Base-by-base conservation (phyloP, 371 early-diverging fungal species). In the Saksenaea oblongispora region DNA sequence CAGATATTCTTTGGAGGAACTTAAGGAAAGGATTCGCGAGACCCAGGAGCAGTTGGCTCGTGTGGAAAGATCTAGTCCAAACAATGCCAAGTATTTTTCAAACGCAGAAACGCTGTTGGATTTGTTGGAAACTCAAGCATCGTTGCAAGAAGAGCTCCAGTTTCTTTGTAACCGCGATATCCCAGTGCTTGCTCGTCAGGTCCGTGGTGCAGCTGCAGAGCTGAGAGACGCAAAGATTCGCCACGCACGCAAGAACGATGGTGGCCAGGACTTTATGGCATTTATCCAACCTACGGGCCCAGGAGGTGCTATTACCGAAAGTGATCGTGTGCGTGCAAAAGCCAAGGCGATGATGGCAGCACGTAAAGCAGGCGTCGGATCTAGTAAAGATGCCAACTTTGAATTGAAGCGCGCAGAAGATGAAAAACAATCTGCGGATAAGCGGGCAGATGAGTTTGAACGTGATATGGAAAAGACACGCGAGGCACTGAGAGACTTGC, bases 341-440 rank as follows among this genome's bases (percentile, higher is more conserved):
- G 89, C 86, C 35, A 84, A 85, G 56, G 82, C 84, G 2, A 79
- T 83, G 83, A 77, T 88, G 85, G 85, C 87, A n/a, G 85, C 84
- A 24, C 76, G 84, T 41, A 84, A 80, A 28, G 71, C 79, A 0
- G 82, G 82, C 28, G 61, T 67, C 8, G 59, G 59, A 17, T 59
- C 66, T 54, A 22, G 62, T 44, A 24, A 68, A 57, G 79, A 78
- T 62, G 67, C 79, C 10, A 27, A 56, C 3, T 65, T 71, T 55
- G 71, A 70, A 13, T 56, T 78, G 15, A 67, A 74, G 58, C 69
- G 75, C 15, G 77, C 79, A 7, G 82, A 82, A 59, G 73, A 78
- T 34, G 79, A 82, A 59, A 82, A 82, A 53, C 72, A 76, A 56
- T 72, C 71, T 10, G 67, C 66, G 22, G 79, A 76, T 61, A 65